Base-by-base conservation (phyloP, 2,329 filamentous ascomycete genomes). In the Nemania sp. region DNA sequence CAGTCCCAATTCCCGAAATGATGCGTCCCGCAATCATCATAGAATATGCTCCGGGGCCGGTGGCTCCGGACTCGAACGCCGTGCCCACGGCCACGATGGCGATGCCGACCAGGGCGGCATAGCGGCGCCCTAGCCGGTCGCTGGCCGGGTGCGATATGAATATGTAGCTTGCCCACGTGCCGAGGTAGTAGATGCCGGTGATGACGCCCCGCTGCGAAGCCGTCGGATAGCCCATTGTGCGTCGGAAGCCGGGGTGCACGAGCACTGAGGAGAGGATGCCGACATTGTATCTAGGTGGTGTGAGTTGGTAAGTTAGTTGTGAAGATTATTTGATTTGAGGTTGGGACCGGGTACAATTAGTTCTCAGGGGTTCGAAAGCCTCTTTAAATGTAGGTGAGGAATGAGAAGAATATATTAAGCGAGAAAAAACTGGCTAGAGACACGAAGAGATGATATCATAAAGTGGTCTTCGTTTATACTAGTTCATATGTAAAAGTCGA, bases 131-230 rank as follows among this genome's bases (percentile, higher is more conserved):
- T 6, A 81, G 67, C 11, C 65, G 65, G 63, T 84, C 81, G 28
- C 77, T 78, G 2, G 75, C 68, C 2, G 75, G 74, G 41, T 81
- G 79, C 0, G 81, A 78, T 17, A 84, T 48, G 57, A 83, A 77
- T 2, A 83, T 60, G 63, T 83, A 83, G 60, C 78, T 80, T 14
- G 74, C 49, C 71, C 79, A 80, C 4, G 81, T 82, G 39, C 81
- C 81, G 14, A 80, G 64, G 60, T 84, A 84, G 70, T 84, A 84
- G 28, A 82, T 76, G 34, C 75, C 78, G 1, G 80, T 82, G 61
- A 84, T 77, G 33, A 80, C 66, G 6, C 81, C 81, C 45, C 72
- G 80, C 43, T 72, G 71, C 5, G 73, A 67, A 2, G 79, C 73
- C 1, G 68, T 71, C 5, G 75, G 79, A 22, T 75, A 62, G 44